Evolutionary conservation across 306 rosid species (phyloP).

Genomic region (Parietaria judaica): DNA sequence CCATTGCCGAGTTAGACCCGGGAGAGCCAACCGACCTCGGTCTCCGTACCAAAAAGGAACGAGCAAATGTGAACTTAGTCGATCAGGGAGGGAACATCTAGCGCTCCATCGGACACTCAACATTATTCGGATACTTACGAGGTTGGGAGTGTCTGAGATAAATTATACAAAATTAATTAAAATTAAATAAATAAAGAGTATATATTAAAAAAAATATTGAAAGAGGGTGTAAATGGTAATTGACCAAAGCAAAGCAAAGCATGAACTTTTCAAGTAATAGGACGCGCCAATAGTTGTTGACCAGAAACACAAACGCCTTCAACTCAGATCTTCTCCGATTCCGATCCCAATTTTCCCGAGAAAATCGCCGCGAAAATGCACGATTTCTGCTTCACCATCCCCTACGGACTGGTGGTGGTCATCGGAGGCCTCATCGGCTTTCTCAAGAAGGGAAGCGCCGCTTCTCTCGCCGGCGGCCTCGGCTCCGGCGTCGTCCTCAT

Average conservation of each 20-base stretch:
- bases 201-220: neutral
- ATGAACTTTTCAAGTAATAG: neutral
- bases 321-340: neutral
- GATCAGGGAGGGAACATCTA: no score
- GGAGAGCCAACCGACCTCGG: no score
- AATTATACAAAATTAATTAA: no score
- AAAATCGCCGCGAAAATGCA: slow-evolving; percentile 41
- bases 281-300: slow-evolving; percentile 32
- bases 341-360: slow-evolving; percentile 15
- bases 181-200: no score
- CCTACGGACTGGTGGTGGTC: slow-evolving; percentile 57
- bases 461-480: slow-evolving; percentile 65
- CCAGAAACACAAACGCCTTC: neutral
- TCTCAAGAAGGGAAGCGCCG: slow-evolving; percentile 59
- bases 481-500: slow-evolving; percentile 54
- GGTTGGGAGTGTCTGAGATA: no score
- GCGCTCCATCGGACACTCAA: no score
- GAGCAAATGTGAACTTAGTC: no score
- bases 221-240: neutral
- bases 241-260: neutral
- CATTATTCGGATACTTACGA: no score
- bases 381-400: slow-evolving; percentile 90
- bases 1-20: no score
- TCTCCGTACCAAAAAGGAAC: no score
- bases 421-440: slow-evolving; percentile 70